phyloP scores from a whole-genome alignment of 1,284 basidiomycete genomes.

The Microstroma glucosiphilum region DNA sequence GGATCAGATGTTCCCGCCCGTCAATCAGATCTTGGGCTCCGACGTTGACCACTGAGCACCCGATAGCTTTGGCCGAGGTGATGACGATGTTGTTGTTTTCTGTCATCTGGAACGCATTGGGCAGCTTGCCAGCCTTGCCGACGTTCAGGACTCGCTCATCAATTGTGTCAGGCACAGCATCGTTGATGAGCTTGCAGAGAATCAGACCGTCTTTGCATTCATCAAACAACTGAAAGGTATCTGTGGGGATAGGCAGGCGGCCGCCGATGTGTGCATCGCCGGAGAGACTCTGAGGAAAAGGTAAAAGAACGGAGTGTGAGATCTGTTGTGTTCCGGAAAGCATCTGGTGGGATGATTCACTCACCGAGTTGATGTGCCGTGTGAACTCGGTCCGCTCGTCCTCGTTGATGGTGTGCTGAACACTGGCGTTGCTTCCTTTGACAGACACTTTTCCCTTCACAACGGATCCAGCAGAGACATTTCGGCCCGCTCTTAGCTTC shows the following conservation, averaged over 20 bases:
- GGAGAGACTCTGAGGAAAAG: constrained; percentile 61
- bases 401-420: constrained; percentile 96
- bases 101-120: constrained; percentile 95
- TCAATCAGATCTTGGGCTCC: constrained; percentile 87
- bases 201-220: constrained; percentile 91
- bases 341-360: constrained; percentile 24
- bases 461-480: constrained; percentile 52
- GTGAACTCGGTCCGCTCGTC: constrained; percentile 94
- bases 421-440: constrained; percentile 88
- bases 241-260: constrained; percentile 86
- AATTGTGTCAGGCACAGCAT: constrained; percentile 97
- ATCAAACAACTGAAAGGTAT: constrained; percentile 98
- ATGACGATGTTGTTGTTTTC: constrained; percentile 99
- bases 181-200: constrained; percentile 97
- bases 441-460: constrained; percentile 81
- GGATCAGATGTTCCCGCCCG: constrained; percentile 89
- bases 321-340: neutral
- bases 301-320: neutral
- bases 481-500: constrained; percentile 61
- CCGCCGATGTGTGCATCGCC: constrained; percentile 78
- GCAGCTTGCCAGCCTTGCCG: constrained; percentile 52
- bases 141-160: constrained; percentile 91
- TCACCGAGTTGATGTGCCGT: constrained; percentile 86
- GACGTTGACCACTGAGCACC: constrained; percentile 97
- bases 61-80: constrained; percentile 93